Conservation (phyloP, 331 rosid genomes). For the Telfairia occidentalis region DNA sequence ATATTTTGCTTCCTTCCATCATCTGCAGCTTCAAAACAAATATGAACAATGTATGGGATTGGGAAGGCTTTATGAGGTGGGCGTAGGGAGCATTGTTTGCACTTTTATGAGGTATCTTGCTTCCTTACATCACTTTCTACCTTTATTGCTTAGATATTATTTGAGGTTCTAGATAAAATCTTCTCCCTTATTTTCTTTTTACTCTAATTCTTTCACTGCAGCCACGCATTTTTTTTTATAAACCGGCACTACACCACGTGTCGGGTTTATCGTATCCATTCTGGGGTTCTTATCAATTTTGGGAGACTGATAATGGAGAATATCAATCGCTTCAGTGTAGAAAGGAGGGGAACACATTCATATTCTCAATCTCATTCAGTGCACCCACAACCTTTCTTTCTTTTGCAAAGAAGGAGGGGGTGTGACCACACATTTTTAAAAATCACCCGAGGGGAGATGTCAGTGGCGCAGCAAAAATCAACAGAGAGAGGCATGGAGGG, state of each 20-base stretch:
- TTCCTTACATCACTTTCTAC: too few species aligned
- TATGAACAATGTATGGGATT: not conserved
- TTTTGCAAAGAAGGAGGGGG: conserved; percentile 7
- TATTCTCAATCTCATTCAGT: conserved; percentile 9
- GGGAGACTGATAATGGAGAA: conserved; percentile 9
- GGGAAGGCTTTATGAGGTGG: too few species aligned
- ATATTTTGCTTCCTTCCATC: not conserved
- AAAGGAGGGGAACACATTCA: conserved; percentile 12
- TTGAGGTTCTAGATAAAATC: not conserved
- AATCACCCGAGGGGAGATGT: not conserved
- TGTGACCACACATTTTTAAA: conserved; percentile 3
- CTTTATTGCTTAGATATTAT: not conserved
- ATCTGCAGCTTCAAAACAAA: not conserved
- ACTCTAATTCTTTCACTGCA: not conserved
- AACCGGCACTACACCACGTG: not conserved
- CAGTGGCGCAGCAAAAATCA: not conserved
- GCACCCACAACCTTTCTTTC: conserved; percentile 11
- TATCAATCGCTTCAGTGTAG: conserved; percentile 1
- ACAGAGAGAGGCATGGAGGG: conserved; percentile 6
- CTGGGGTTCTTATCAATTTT: conserved; percentile 12
- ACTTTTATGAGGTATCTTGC: too few species aligned
- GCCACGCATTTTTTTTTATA: not conserved
- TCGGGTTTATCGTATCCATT: conserved; percentile 9
- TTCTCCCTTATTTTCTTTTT: not conserved
- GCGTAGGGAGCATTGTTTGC: too few species aligned